Evolutionary conservation across 2,329 filamentous ascomycete genomes (phyloP).

Genomic region (Helotiales sp.): DNA sequence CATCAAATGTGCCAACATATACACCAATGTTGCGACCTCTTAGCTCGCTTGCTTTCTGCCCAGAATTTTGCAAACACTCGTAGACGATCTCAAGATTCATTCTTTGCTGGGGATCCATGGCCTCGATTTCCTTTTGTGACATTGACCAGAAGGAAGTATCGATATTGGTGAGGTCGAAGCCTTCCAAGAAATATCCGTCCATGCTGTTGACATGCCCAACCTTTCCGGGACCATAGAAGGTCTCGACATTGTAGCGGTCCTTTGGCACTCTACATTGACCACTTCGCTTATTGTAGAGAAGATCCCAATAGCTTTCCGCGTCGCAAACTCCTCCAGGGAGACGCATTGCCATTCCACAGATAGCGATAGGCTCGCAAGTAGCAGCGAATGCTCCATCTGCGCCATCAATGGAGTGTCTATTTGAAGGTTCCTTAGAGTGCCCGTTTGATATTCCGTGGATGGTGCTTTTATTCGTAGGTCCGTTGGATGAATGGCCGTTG

Average conservation of each 20-base stretch:
- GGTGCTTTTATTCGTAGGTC: too few species aligned
- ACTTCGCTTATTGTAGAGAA: conserved; percentile 33
- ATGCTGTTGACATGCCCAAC: conserved; percentile 14
- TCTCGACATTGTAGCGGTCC: conserved; percentile 11
- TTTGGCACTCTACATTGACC: conserved; percentile 15
- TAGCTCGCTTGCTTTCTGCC: conserved; percentile 3
- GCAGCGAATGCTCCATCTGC: too few species aligned
- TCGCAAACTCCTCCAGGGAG: conserved; percentile 25
- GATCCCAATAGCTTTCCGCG: conserved; percentile 34
- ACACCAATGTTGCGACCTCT: conserved; percentile 24
- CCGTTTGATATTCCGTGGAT: too few species aligned
- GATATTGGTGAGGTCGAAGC: conserved; percentile 29
- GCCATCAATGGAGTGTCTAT: too few species aligned
- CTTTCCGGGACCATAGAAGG: conserved; percentile 7
- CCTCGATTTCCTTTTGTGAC: conserved; percentile 23
- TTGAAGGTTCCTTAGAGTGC: too few species aligned
- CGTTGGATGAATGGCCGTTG: too few species aligned
- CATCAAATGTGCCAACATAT: conserved; percentile 32
- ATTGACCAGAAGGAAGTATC: conserved; percentile 38
- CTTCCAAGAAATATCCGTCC: conserved; percentile 34
- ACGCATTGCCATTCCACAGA: conserved; percentile 16
- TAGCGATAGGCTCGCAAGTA: conserved; percentile 17
- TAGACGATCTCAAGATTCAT: conserved; percentile 28
- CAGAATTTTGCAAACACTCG: conserved; percentile 28
- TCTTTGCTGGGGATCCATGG: conserved; percentile 30